Conservation (phyloP, 208 protist species). For the Crithidia acanthocephali region DNA sequence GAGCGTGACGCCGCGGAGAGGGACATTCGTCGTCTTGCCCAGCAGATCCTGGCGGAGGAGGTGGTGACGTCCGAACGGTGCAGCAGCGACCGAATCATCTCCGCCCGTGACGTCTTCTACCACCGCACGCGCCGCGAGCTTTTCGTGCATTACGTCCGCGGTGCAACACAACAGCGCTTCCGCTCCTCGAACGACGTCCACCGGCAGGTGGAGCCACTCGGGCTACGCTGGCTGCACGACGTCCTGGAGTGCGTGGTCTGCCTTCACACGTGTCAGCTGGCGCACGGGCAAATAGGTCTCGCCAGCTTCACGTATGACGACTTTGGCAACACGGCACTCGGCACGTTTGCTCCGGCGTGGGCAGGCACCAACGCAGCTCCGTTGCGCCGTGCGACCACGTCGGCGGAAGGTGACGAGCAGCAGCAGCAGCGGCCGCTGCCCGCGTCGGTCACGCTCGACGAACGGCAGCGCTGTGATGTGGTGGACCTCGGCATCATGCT, state of each 20-base stretch:
- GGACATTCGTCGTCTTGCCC: conserved; percentile 15
- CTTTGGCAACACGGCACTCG: conserved; percentile 73
- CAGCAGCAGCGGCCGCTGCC: background rate
- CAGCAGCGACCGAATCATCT: conserved; percentile 43
- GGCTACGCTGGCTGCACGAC: conserved; percentile 68
- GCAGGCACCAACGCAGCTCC: conserved; percentile 4
- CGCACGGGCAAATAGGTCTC: conserved; percentile 56
- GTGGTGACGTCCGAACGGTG: conserved; percentile 42
- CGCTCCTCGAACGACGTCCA: conserved; percentile 56
- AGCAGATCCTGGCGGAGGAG: conserved; percentile 50
- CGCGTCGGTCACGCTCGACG: conserved; percentile 10
- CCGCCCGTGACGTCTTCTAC: conserved; percentile 61
- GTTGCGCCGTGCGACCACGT: too few species aligned
- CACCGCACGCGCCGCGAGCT: conserved; percentile 47
- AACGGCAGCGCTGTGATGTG: conserved; percentile 34
- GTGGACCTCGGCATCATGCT: conserved; percentile 46
- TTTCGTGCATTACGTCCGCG: conserved; percentile 72
- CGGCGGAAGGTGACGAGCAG: background rate
- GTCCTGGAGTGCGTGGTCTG: conserved; percentile 67
- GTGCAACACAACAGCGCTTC: conserved; percentile 73
- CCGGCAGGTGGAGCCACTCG: conserved; percentile 53
- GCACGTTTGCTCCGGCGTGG: conserved; percentile 52
- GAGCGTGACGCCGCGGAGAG: background rate
- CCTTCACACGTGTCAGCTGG: conserved; percentile 60
- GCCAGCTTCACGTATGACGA: conserved; percentile 81